Conservation (phyloP, 1,284 basidiomycete genomes). For the Boletus subluridellus region DNA sequence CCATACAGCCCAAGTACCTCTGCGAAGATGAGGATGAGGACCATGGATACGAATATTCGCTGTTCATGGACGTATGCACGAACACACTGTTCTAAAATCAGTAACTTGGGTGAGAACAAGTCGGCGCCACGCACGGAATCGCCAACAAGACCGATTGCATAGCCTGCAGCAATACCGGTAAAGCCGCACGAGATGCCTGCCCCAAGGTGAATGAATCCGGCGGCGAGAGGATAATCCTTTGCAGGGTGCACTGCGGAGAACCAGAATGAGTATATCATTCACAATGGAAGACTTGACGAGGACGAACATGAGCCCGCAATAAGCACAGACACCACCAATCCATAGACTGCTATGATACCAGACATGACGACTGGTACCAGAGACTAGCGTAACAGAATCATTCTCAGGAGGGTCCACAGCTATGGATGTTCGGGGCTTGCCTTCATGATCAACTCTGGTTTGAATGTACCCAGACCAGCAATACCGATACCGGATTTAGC, state of each 20-base stretch:
- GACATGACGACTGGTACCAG: slow-evolving; percentile 59
- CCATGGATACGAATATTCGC: slow-evolving; percentile 87
- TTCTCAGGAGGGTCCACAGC: slow-evolving; percentile 1
- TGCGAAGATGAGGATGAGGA: slow-evolving; percentile 89
- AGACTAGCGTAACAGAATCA: slow-evolving; percentile 21
- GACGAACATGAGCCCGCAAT: slow-evolving; percentile 59
- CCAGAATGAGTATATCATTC: slow-evolving; percentile 4
- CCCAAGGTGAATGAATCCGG: slow-evolving; percentile 91
- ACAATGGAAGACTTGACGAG: neutral
- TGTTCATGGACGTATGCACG: slow-evolving; percentile 81
- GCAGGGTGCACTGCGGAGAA: slow-evolving; percentile 56
- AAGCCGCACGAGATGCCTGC: slow-evolving; percentile 91
- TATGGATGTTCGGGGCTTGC: slow-evolving; percentile 40
- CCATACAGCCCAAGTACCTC: slow-evolving; percentile 92
- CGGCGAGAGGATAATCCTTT: slow-evolving; percentile 67
- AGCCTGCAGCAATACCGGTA: slow-evolving; percentile 94
- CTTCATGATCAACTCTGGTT: slow-evolving; percentile 98
- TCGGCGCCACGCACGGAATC: slow-evolving; percentile 67
- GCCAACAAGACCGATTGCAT: slow-evolving; percentile 95
- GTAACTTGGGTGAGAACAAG: neutral
- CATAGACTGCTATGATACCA: slow-evolving; percentile 72
- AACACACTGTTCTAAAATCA: slow-evolving; percentile 49
- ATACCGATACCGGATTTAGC: slow-evolving; percentile 98
- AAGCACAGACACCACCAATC: slow-evolving; percentile 66
- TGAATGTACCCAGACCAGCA: slow-evolving; percentile 91